Evolutionary conservation across 2,329 filamentous ascomycete genomes (phyloP).

Genomic region (Penicillium sp.): DNA sequence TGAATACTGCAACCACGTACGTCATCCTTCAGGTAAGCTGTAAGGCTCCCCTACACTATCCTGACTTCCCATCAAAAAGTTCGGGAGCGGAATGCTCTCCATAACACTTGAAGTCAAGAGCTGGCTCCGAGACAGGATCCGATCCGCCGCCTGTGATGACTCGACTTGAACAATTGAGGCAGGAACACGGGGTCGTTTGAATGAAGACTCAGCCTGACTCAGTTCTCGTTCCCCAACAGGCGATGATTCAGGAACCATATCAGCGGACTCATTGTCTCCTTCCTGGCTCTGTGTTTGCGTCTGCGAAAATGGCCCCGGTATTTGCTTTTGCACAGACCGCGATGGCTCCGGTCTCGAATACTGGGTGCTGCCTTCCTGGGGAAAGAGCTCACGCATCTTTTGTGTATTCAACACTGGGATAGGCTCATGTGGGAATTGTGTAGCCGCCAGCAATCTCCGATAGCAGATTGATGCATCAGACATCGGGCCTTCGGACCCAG

Average conservation of each 20-base stretch:
- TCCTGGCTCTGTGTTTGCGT: constrained; percentile 23
- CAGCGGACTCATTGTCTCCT: constrained; percentile 25
- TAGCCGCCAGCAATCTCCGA: constrained; percentile 34
- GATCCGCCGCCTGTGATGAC: constrained; percentile 40
- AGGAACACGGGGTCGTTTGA: constrained; percentile 21
- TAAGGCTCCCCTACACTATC: constrained; percentile 40
- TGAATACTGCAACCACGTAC: neutral
- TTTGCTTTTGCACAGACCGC: constrained; percentile 4
- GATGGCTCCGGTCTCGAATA: constrained; percentile 6
- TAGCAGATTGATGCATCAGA: constrained; percentile 40
- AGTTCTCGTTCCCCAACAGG: constrained; percentile 25
- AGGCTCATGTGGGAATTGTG: constrained; percentile 38
- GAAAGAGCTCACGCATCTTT: constrained; percentile 39
- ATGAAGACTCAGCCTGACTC: constrained; percentile 9
- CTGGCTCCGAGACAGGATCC: constrained; percentile 34
- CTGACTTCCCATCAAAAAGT: constrained; percentile 39
- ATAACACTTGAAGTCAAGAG: constrained; percentile 43
- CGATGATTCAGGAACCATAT: constrained; percentile 42
- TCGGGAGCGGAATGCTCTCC: constrained; percentile 43
- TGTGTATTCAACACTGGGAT: constrained; percentile 37
- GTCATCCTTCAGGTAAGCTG: constrained; percentile 26
- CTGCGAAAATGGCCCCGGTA: constrained; percentile 17
- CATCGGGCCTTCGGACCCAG: constrained; percentile 27
- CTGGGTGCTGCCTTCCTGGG: constrained; percentile 27
- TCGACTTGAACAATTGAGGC: constrained; percentile 39